phyloP scores from a whole-genome alignment of 352 stramenopile species.

The Globisporangium nodosum region DNA sequence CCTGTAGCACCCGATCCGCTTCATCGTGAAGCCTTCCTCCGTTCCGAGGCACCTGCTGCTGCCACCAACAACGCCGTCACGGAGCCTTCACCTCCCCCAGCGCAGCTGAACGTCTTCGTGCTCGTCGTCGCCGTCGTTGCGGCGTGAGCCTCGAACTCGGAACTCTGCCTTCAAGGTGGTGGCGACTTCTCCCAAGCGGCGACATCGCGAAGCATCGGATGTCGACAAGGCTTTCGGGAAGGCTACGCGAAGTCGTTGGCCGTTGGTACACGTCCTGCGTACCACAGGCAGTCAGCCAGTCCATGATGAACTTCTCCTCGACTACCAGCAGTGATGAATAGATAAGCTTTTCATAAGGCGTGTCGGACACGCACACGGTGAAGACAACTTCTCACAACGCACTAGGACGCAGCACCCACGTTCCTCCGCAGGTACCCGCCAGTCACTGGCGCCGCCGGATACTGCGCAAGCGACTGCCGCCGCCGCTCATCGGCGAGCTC shows the following conservation, averaged over 20 bases:
- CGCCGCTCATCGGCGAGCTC: conserved; percentile 52
- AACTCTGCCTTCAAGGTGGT: not conserved
- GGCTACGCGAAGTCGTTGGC: no score
- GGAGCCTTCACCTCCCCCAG: not conserved
- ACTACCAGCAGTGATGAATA: no score
- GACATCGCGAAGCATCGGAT: no score
- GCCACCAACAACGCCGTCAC: no score
- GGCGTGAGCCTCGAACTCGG: no score
- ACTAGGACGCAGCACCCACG: not conserved
- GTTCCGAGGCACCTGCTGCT: no score
- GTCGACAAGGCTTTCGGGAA: no score
- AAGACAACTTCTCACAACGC: not conserved
- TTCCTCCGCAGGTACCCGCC: conserved; percentile 10
- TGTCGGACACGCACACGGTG: not conserved
- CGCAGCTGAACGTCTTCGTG: not conserved
- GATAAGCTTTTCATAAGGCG: not conserved
- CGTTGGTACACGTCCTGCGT: no score
- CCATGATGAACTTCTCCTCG: no score
- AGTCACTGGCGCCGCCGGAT: not conserved
- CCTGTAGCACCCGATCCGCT: not conserved
- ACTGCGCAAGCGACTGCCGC: conserved; percentile 15
- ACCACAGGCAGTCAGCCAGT: no score
- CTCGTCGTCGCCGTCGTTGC: not conserved
- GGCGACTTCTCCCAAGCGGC: not conserved
- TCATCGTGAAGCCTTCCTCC: not conserved